Conservation (phyloP, 148 eudicot species). For the Chenopodium album region DNA sequence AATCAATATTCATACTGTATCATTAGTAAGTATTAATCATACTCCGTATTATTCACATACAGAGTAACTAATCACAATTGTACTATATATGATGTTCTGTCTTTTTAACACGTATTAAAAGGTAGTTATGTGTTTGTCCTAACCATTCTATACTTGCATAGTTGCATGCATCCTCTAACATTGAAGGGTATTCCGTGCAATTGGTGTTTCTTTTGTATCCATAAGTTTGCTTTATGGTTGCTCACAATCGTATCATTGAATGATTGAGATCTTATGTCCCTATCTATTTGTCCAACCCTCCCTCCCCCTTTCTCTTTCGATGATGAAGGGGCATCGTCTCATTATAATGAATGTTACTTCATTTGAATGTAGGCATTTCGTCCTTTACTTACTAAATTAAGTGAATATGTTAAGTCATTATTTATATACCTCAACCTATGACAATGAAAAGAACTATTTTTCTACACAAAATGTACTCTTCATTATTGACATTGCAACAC, state of each 20-base stretch:
- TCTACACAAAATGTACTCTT: too few relatives aligned
- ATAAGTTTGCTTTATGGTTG: background rate
- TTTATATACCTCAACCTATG: background rate
- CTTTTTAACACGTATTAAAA: too few relatives aligned
- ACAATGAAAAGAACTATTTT: background rate
- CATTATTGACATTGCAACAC: too few relatives aligned
- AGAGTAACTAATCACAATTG: too few relatives aligned
- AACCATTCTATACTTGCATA: background rate
- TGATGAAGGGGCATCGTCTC: background rate
- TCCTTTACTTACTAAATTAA: background rate
- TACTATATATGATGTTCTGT: too few relatives aligned
- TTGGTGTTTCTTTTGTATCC: constrained; percentile 21
- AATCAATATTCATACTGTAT: too few relatives aligned
- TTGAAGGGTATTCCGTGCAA: constrained; percentile 5
- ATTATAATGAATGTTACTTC: background rate
- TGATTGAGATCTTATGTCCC: constrained; percentile 1
- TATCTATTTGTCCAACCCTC: constrained; percentile 18
- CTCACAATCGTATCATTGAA: too few relatives aligned
- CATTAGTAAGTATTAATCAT: too few relatives aligned
- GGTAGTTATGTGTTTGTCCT: too few relatives aligned
- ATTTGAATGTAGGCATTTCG: background rate
- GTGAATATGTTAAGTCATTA: background rate
- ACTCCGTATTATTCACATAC: too few relatives aligned
- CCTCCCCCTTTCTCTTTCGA: background rate
- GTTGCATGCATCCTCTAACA: background rate